Conservation (phyloP, 257 asterid genomes). For the Fraxinus quadrangulata region DNA sequence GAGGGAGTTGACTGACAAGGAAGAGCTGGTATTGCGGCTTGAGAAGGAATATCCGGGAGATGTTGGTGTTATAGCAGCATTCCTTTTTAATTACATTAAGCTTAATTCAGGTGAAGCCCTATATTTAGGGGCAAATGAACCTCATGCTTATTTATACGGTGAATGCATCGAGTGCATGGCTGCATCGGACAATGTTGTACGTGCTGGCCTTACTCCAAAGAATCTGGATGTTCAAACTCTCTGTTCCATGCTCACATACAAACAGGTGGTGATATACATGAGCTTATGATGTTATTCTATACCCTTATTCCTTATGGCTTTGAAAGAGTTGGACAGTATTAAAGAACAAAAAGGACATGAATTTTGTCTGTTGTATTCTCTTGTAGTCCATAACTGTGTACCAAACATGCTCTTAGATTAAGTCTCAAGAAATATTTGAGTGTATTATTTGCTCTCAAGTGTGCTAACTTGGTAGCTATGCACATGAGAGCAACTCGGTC, state of each 20-base stretch:
- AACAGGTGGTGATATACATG: slow-evolving; percentile 57
- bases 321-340: too few species aligned
- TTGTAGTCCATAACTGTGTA: too few species aligned
- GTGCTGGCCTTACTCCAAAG: slow-evolving; percentile 98
- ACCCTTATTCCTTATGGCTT: too few species aligned
- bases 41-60: slow-evolving; percentile 87
- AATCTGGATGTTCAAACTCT: slow-evolving; percentile 75
- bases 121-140: slow-evolving; percentile 89
- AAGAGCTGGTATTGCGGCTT: slow-evolving; percentile 69
- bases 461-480: too few species aligned
- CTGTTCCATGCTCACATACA: slow-evolving; percentile 99
- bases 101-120: slow-evolving; percentile 89
- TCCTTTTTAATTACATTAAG: slow-evolving; percentile 71
- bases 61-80: slow-evolving; percentile 79
- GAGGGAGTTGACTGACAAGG: slow-evolving; percentile 63
- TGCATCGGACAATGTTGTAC: slow-evolving; percentile 95
- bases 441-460: too few species aligned
- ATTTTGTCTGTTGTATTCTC: too few species aligned
- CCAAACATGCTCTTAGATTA: too few species aligned
- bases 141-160: slow-evolving; percentile 85
- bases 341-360: too few species aligned
- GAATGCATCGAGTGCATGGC: slow-evolving; percentile 99
- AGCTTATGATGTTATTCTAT: too few species aligned
- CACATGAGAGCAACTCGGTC: too few species aligned
- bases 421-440: too few species aligned